Conservation (phyloP, 108 stramenopile genomes). For the Poteriospumella lacustris region DNA sequence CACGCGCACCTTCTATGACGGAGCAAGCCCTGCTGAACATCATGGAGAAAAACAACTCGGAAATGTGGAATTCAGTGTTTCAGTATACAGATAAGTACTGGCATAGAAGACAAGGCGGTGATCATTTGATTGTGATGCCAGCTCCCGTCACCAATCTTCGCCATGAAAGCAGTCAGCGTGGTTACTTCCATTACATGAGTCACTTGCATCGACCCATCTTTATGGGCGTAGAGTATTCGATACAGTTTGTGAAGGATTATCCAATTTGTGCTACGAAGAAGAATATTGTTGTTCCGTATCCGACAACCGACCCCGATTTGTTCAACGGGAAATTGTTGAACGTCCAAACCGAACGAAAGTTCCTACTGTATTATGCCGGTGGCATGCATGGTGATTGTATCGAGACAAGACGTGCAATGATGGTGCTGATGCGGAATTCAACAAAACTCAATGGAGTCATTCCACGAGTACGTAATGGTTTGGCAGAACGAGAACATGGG, state of each 20-base stretch:
- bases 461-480: not conserved
- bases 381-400: conserved; percentile 22
- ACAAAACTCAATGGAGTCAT: not conserved
- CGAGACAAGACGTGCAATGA: conserved; percentile 1
- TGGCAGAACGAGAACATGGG: not conserved
- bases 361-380: conserved; percentile 19
- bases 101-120: not conserved
- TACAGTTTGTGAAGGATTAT: conserved; percentile 24
- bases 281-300: conserved; percentile 34
- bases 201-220: conserved; percentile 20
- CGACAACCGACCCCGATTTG: conserved; percentile 5
- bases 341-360: not conserved
- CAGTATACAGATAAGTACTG: conserved; percentile 22
- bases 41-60: conserved; percentile 12
- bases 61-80: conserved; percentile 25
- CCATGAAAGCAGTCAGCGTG: conserved; percentile 18
- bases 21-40: conserved; percentile 22
- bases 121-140: conserved; percentile 29
- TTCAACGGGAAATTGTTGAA: conserved; percentile 9
- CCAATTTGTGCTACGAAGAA: conserved; percentile 30
- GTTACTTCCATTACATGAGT: conserved; percentile 26
- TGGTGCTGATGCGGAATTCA: not conserved
- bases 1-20: not conserved
- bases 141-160: conserved; percentile 30
- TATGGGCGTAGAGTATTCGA: conserved; percentile 15